Evolutionary conservation across 2,329 filamentous ascomycete genomes (phyloP).

Genomic region (Colletotrichum chlorophyti): DNA sequence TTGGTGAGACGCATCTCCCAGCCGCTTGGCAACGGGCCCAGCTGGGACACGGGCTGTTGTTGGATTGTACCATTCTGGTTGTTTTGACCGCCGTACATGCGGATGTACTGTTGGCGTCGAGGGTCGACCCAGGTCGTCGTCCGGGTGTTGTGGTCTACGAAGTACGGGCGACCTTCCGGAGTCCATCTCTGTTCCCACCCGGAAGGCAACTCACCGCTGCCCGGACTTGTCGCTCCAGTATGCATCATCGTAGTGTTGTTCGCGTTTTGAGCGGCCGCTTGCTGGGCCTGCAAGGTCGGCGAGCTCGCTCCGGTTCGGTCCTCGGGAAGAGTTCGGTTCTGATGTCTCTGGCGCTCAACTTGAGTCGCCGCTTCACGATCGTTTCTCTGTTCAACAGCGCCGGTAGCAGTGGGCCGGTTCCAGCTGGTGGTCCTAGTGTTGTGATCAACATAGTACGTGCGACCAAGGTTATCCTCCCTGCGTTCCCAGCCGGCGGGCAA

Average conservation of each 20-base stretch:
- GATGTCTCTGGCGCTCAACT: constrained; percentile 89
- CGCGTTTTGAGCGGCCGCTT: constrained; percentile 45
- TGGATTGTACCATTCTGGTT: constrained; percentile 87
- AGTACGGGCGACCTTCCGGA: constrained; percentile 93
- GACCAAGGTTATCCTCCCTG: constrained; percentile 90
- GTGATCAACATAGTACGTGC: constrained; percentile 98
- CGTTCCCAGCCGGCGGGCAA: constrained; percentile 95
- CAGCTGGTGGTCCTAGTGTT: constrained; percentile 97
- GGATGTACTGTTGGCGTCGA: constrained; percentile 94
- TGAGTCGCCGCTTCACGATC: constrained; percentile 91
- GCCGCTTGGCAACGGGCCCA: constrained; percentile 92
- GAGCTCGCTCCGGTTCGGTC: constrained; percentile 94
- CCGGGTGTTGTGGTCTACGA: constrained; percentile 97
- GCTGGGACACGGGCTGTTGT: constrained; percentile 95
- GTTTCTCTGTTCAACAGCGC: constrained; percentile 75
- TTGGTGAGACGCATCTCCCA: constrained; percentile 99
- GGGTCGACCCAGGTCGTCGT: constrained; percentile 99
- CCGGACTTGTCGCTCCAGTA: constrained; percentile 91
- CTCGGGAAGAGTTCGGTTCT: constrained; percentile 94
- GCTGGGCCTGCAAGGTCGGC: constrained; percentile 72
- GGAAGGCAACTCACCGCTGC: constrained; percentile 91
- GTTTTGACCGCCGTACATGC: constrained; percentile 93
- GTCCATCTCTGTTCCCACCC: constrained; percentile 98
- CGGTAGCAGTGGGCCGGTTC: constrained; percentile 85
- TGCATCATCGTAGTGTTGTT: constrained; percentile 87